Base-by-base conservation (phyloP, 257 asterid species). In the Solanum virginianum region DNA sequence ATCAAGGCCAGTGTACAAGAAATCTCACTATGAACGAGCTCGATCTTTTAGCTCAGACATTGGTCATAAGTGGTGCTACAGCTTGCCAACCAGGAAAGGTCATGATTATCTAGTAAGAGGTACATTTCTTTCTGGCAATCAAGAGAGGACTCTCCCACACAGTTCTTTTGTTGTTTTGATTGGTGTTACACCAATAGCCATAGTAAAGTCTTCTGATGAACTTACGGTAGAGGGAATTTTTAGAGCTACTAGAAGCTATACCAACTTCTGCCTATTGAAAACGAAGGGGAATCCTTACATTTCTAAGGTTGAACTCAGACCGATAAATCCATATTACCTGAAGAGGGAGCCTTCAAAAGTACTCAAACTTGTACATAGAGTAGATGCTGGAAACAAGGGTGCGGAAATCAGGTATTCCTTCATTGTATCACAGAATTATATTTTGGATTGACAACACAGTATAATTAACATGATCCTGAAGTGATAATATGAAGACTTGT, bases 321-420 rank as follows among this genome's bases (percentile, higher is more conserved):
- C 91, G 80, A 80, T 87, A 10, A 80, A 83, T 82, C 79, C 89
- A 14, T 87, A 85, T 68, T 92, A 91, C 84, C 87, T 89, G 56
- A 77, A 80, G 60, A 63, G 82, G 85, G 84, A 89, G 59, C 83
- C 89, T 81, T 85, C 86, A 13, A 75, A 83, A 54, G 74, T 87
- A 56, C 90, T 92, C 87, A 92, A 89, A 81, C 90, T 91, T 70
- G 89, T 90, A 18, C 89, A 91, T 39, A 89, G 95, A 83, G 92
- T 87, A 26, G 90, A 91, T 54, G 82, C 90, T 8, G 93, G 93
- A 53, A 90, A 86, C 80, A 60, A 7, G 83, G 89, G 15, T 36
- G 85, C 81, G 17, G 85, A 90, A 54, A 86, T 87, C 91, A 90
- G 95, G 95, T 92, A 91, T 49, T 81, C 24, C 82, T 54, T 63